Base-by-base conservation (phyloP, 164 flowering plant species). In the Tinospora cordifolia region DNA sequence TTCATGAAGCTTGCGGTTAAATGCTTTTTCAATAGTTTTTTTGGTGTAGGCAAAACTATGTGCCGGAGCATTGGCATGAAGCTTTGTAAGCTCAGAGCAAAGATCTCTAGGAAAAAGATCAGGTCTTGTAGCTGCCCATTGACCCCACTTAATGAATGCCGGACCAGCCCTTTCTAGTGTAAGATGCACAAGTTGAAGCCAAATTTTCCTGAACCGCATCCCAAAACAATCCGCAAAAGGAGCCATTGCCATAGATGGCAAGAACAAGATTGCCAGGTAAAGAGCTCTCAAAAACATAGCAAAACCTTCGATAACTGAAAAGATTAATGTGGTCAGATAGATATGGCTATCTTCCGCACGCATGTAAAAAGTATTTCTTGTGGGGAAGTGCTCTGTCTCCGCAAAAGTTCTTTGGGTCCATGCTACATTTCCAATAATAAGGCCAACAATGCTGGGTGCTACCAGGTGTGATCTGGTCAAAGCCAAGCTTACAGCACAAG, bases 131-230 rank as follows among this genome's bases (percentile, higher is more conserved):
- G 96, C 96, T 24, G 90, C 91, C 93, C 96, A 90, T 46, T 90
- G 96, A 51, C 96, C 96, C 93, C 92, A 90, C 76, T 90, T 88
- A 24, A 90, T 90, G 73, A 90, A 90, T 69, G 96, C 93, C 22
- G 96, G 96, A 12, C 96, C 96, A 22, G 88, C 96, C 65, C 77
- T 87, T 77, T 90, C 96, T 44, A 88, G 75, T 25, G 93, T 86
- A 13, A 57, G 74, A 69, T 78, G 91, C 34, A 88, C 85, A 60
- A 81, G 38, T 12, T 69, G 79, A 60, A 85, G 83, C 96, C 93
- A 88, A 47, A 51, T 63, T 70, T 81, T 85, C 69, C 96, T 82
- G 63, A 82, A 87, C 70, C 75, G 76, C 49, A 58, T 15, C 26
- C 91, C 91, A 69, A 82, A 67, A 62, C 72, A 76, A 73, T 88